phyloP scores from a whole-genome alignment of 2,329 filamentous ascomycete species.

The Nemania abortiva region DNA sequence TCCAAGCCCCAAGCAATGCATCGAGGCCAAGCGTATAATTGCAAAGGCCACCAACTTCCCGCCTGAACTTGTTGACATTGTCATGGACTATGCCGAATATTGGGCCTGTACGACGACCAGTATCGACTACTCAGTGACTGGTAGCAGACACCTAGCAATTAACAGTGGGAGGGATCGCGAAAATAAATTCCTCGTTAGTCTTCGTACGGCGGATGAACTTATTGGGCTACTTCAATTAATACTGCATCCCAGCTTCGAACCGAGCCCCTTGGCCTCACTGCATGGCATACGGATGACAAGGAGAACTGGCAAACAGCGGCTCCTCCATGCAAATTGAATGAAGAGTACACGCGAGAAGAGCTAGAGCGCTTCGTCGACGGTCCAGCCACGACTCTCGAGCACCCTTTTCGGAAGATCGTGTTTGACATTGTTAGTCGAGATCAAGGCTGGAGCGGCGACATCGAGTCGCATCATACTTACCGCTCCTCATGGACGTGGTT shows the following conservation, averaged over 20 bases:
- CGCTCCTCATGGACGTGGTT: constrained; percentile 71
- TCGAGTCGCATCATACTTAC: constrained; percentile 55
- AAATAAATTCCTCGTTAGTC: constrained; percentile 57
- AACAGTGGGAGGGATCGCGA: constrained; percentile 45
- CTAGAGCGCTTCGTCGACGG: constrained; percentile 56
- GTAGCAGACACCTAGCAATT: constrained; percentile 31
- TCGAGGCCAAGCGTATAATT: constrained; percentile 63
- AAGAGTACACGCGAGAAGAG: constrained; percentile 52
- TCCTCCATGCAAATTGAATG: constrained; percentile 38
- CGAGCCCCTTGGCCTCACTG: constrained; percentile 56
- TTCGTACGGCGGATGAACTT: background rate
- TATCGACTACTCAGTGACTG: constrained; percentile 46
- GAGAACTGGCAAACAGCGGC: constrained; percentile 44
- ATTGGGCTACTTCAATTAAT: constrained; percentile 14
- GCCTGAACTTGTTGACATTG: constrained; percentile 65
- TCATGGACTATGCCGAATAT: constrained; percentile 72
- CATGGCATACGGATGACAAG: constrained; percentile 45
- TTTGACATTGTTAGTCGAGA: constrained; percentile 70
- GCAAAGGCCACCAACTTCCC: constrained; percentile 60
- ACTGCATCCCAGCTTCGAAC: constrained; percentile 54
- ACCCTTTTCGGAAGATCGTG: constrained; percentile 70
- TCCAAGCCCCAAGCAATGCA: constrained; percentile 58
- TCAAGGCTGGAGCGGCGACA: constrained; percentile 66
- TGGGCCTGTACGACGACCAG: constrained; percentile 65
- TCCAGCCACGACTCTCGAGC: constrained; percentile 56